phyloP scores from a whole-genome alignment of 257 asterid species.

The Salvia rosmarinus region DNA sequence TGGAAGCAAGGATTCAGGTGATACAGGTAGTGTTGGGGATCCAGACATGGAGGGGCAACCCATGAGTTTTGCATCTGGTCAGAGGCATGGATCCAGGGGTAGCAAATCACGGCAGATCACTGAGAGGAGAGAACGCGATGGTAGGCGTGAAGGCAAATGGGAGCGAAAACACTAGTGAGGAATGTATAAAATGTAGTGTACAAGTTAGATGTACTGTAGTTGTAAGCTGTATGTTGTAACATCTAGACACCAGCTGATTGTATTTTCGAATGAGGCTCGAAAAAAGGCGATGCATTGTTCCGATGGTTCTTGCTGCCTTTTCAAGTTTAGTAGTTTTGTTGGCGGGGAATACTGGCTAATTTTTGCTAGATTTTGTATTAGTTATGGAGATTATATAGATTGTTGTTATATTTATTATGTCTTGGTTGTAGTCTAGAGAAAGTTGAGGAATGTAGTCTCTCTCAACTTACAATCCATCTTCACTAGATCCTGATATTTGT shows the following conservation, averaged over 20 bases:
- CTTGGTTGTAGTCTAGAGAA: not conserved
- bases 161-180: slow-evolving; percentile 88
- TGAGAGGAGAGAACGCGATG: slow-evolving; percentile 88
- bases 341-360: not conserved
- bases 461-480: not conserved
- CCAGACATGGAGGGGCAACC: slow-evolving; percentile 79
- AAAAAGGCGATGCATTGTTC: not conserved
- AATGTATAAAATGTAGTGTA: slow-evolving; percentile 23
- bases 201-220: not conserved
- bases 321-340: not conserved
- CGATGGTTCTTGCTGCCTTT: not conserved
- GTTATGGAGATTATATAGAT: not conserved
- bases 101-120: slow-evolving; percentile 77
- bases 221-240: slow-evolving; percentile 13
- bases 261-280: too few species aligned
- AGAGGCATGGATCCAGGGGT: slow-evolving; percentile 75
- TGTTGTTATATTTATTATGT: not conserved
- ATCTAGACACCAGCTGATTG: not conserved
- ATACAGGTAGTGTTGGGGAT: slow-evolving; percentile 88
- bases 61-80: slow-evolving; percentile 48
- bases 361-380: not conserved
- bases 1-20: slow-evolving; percentile 79
- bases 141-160: slow-evolving; percentile 95
- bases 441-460: slow-evolving; percentile 5
- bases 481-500: not conserved